These are phyloP conservation scores for Cercospora berteroae DNA, from an alignment of 2,329 filamentous ascomycete genomes.

Conservation along the genomic window DNA sequence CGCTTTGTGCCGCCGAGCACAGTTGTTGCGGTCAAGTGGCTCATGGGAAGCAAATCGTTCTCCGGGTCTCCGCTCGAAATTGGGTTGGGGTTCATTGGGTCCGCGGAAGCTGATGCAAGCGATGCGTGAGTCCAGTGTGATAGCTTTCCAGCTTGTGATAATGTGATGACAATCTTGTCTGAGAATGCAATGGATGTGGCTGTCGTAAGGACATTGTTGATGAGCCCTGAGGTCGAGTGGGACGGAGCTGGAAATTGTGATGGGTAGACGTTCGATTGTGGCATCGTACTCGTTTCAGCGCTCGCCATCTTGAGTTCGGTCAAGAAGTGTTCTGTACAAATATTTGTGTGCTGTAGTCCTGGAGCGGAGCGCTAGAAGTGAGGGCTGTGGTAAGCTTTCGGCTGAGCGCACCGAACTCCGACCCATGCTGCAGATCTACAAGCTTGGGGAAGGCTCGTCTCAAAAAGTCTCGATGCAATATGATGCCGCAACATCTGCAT, in stretches of 20 bases:
- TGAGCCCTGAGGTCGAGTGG: slow-evolving; percentile 52
- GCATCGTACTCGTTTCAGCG: slow-evolving; percentile 10
- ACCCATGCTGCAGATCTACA: slow-evolving; percentile 1
- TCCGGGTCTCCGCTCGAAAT: slow-evolving; percentile 44
- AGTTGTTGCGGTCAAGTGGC: slow-evolving; percentile 81
- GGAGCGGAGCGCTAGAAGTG: neutral
- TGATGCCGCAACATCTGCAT: neutral
- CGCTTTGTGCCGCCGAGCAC: slow-evolving; percentile 79
- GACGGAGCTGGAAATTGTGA: slow-evolving; percentile 55
- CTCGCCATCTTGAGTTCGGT: neutral
- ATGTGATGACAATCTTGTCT: slow-evolving; percentile 87
- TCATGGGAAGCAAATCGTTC: slow-evolving; percentile 67
- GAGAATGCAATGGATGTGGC: slow-evolving; percentile 71
- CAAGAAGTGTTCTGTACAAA: neutral
- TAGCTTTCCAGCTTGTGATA: slow-evolving; percentile 79
- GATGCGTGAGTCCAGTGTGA: slow-evolving; percentile 95
- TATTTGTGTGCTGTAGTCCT: neutral
- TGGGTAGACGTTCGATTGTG: slow-evolving; percentile 42
- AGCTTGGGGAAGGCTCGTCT: neutral
- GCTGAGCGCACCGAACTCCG: neutral
- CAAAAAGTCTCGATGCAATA: slow-evolving; percentile 5
- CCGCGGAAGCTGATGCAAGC: slow-evolving; percentile 64
- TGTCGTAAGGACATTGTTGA: slow-evolving; percentile 70
- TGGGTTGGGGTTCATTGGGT: slow-evolving; percentile 60
- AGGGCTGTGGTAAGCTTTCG: slow-evolving; percentile 3